phyloP scores from a whole-genome alignment of 2,329 filamentous ascomycete species.

The Colletotrichum sp. region DNA sequence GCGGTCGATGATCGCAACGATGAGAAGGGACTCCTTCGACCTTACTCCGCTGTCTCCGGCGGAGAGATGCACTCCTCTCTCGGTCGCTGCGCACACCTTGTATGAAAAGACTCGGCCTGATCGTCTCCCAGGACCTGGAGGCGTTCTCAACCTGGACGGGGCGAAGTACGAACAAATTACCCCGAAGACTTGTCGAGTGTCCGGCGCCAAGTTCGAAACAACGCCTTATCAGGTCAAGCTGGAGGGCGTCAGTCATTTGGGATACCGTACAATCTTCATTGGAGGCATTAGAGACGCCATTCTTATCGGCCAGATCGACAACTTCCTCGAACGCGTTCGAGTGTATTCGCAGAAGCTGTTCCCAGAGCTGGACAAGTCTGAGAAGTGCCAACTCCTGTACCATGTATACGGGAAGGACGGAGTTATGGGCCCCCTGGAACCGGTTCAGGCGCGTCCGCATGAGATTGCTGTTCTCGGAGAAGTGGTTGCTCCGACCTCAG shows the following conservation, averaged over 20 bases:
- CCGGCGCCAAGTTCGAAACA: constrained; percentile 38
- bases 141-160: constrained; percentile 44
- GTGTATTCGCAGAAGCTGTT: constrained; percentile 22
- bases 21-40: constrained; percentile 49
- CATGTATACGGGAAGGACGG: constrained; percentile 49
- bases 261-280: constrained; percentile 50
- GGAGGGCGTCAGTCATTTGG: constrained; percentile 47
- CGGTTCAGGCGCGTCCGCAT: constrained; percentile 26
- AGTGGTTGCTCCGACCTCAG: constrained; percentile 47
- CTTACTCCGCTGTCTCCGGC: constrained; percentile 43
- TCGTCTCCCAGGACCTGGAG: constrained; percentile 53
- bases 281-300: constrained; percentile 52
- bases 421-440: constrained; percentile 26
- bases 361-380: constrained; percentile 23
- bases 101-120: constrained; percentile 62
- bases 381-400: constrained; percentile 44
- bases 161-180: constrained; percentile 47
- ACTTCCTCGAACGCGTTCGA: constrained; percentile 33
- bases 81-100: constrained; percentile 57
- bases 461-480: constrained; percentile 55
- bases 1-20: constrained; percentile 41
- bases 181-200: constrained; percentile 39
- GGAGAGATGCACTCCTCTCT: constrained; percentile 49
- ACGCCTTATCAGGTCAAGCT: constrained; percentile 51
- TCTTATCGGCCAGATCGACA: constrained; percentile 44